Percentiles rank a stretch among this genome's conserved stretches.
Evolutionary conservation across 768 basidiomycete species (phyloP).

Genomic region (Trametes coccinea): DNA sequence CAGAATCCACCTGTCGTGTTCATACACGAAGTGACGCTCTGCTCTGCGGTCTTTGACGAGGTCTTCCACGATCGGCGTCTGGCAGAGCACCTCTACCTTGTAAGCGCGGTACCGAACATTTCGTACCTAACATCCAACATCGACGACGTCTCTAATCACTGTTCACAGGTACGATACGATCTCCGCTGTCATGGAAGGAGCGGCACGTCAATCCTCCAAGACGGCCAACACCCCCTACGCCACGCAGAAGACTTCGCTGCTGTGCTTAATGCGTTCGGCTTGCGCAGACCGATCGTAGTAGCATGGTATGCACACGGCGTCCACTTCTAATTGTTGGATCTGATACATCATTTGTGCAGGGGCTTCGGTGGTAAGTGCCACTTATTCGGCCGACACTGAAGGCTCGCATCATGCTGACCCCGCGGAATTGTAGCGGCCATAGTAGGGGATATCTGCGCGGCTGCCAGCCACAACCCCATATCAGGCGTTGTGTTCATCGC

Average conservation of each 20-base stretch:
- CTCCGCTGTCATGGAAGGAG: constrained; percentile 28
- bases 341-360: constrained; percentile 2
- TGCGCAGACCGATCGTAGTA: constrained; percentile 24
- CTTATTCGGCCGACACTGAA: neutral
- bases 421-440: constrained; percentile 17
- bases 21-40: constrained; percentile 25
- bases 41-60: constrained; percentile 22
- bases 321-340: neutral
- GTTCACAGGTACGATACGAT: constrained; percentile 28
- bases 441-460: constrained; percentile 22
- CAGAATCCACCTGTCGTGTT: constrained; percentile 26
- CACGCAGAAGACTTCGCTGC: constrained; percentile 28
- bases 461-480: constrained; percentile 12
- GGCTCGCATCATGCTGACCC: neutral
- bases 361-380: constrained; percentile 11
- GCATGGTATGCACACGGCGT: constrained; percentile 23
- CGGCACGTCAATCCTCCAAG: constrained; percentile 13
- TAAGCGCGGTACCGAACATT: neutral
- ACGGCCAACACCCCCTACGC: constrained; percentile 13
- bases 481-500: constrained; percentile 22
- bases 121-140: neutral
- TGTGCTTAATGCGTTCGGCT: constrained; percentile 23
- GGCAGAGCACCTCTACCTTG: constrained; percentile 24
- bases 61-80: constrained; percentile 21
- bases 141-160: neutral